These are phyloP conservation scores for Alternaria gansuensis DNA, from an alignment of 2,329 filamentous ascomycete species.

Conservation along the genomic window DNA sequence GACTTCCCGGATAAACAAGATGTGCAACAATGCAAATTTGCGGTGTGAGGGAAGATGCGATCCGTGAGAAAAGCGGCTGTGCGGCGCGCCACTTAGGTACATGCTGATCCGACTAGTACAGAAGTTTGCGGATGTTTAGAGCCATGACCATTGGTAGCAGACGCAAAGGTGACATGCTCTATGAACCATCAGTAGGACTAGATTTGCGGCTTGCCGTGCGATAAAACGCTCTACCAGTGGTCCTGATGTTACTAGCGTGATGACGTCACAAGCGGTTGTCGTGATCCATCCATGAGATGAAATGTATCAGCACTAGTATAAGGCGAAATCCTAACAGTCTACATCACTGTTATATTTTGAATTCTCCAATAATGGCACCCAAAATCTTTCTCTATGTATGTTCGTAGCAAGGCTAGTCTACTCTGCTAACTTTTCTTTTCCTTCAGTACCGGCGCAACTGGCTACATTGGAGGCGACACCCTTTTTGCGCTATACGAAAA, in stretches of 20 bases:
- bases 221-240: constrained; percentile 10
- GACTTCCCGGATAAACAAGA: too few relatives aligned
- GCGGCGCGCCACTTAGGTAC: neutral
- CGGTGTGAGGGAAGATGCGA: neutral
- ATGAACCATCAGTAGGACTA: constrained; percentile 3
- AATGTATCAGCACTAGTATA: neutral
- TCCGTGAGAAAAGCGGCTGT: neutral
- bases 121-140: neutral
- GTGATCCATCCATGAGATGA: neutral
- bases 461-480: constrained; percentile 53
- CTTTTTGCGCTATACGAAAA: constrained; percentile 55
- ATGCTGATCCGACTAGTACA: neutral
- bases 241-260: constrained; percentile 2
- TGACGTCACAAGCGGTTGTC: constrained; percentile 9
- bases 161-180: neutral
- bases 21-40: too few relatives aligned
- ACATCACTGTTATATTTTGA: neutral
- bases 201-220: constrained; percentile 2
- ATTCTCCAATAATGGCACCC: constrained; percentile 25
- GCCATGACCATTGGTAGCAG: neutral
- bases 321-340: neutral
- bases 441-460: constrained; percentile 39
- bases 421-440: neutral
- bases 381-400: constrained; percentile 37
- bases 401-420: neutral